Evolutionary conservation across 2,329 filamentous ascomycete genomes (phyloP).

Genomic region (Fusarium nanum): DNA sequence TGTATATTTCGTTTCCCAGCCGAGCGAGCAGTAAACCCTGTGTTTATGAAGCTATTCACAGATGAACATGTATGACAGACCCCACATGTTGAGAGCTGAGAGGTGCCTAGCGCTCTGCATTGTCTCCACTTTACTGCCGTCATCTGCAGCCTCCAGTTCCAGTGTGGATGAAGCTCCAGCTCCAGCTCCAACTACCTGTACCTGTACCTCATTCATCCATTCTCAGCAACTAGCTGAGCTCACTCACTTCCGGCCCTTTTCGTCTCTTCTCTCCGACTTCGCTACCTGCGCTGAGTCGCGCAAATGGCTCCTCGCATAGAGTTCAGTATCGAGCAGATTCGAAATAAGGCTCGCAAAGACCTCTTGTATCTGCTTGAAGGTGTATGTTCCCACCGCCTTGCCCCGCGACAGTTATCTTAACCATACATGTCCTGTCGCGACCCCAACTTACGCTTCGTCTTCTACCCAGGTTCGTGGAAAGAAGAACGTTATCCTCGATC

Average conservation of each 20-base stretch:
- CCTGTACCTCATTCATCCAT: constrained; percentile 1
- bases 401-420: constrained; percentile 17
- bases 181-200: constrained; percentile 19
- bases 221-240: constrained; percentile 27
- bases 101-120: constrained; percentile 1
- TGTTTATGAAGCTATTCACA: neutral
- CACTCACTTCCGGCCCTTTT: constrained; percentile 23
- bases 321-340: constrained; percentile 81
- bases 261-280: constrained; percentile 17
- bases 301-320: constrained; percentile 76
- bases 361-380: constrained; percentile 91
- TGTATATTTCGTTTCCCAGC: neutral
- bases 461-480: constrained; percentile 87
- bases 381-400: constrained; percentile 70
- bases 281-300: constrained; percentile 55
- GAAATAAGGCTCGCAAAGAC: constrained; percentile 86
- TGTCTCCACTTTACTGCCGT: constrained; percentile 39
- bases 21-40: neutral
- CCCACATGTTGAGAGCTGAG: constrained; percentile 16
- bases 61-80: neutral
- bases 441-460: constrained; percentile 26
- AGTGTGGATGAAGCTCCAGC: neutral
- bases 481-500: constrained; percentile 97
- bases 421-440: constrained; percentile 1
- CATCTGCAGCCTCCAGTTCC: constrained; percentile 16